phyloP scores from a whole-genome alignment of 495 filamentous ascomycete genomes.

The Neurospora sp. region DNA sequence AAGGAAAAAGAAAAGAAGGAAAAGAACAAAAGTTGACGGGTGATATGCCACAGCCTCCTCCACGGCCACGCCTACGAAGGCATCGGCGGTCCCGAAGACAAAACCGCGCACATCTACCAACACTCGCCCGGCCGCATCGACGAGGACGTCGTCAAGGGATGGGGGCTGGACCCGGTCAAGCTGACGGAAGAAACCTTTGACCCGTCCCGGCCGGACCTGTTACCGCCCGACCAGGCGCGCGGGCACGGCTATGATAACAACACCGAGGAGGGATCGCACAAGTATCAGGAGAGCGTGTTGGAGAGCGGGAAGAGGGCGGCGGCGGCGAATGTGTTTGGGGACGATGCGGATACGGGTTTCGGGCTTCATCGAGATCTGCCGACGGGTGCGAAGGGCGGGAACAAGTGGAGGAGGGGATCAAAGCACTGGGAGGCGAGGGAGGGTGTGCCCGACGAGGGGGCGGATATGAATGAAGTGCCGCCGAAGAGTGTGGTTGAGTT shows the following conservation, averaged over 20 bases:
- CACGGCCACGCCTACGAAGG: slow-evolving; percentile 22
- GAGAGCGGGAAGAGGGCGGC: slow-evolving; percentile 2
- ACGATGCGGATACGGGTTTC: not conserved
- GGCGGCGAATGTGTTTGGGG: slow-evolving; percentile 1
- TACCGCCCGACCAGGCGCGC: slow-evolving; percentile 4
- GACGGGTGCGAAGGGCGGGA: not conserved
- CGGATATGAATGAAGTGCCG: slow-evolving; percentile 1
- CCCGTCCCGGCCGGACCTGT: slow-evolving; percentile 1
- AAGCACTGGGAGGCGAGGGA: not conserved
- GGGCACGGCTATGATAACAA: not conserved
- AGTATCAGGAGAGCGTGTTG: no score
- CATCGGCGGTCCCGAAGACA: slow-evolving; percentile 24
- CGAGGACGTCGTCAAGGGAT: slow-evolving; percentile 7
- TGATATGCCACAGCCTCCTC: not conserved
- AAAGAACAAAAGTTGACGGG: no score
- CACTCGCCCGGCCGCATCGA: slow-evolving; percentile 17
- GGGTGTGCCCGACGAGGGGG: not conserved
- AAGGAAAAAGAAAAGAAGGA: no score
- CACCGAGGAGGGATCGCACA: not conserved
- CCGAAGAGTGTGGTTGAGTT: slow-evolving; percentile 1
- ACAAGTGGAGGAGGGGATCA: not conserved
- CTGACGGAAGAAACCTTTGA: not conserved
- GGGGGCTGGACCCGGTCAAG: slow-evolving; percentile 4
- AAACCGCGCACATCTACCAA: slow-evolving; percentile 17
- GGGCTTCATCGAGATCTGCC: not conserved